phyloP scores from a whole-genome alignment of 75 land plant species.

The Isoetes taiwanensis region DNA sequence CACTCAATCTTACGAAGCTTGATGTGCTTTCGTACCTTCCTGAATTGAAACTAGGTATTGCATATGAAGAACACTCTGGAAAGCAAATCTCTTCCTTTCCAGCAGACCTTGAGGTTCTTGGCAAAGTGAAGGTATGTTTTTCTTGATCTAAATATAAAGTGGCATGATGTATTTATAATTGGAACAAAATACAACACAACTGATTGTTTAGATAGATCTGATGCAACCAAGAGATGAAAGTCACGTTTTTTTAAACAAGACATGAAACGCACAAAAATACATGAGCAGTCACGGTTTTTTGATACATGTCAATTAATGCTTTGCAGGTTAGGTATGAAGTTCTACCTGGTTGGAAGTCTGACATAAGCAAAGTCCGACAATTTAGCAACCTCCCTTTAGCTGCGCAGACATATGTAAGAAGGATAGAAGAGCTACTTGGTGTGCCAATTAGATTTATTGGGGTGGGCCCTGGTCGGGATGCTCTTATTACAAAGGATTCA shows the following conservation, averaged over 20 bases:
- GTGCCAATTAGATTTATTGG: slow-evolving; percentile 78
- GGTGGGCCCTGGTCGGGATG: slow-evolving; percentile 91
- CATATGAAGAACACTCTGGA: slow-evolving; percentile 49
- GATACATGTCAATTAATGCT: background rate
- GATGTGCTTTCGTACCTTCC: slow-evolving; percentile 77
- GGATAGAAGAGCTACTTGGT: slow-evolving; percentile 81
- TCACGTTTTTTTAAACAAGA: background rate
- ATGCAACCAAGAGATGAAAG: background rate
- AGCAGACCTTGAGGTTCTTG: slow-evolving; percentile 53
- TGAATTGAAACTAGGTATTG: slow-evolving; percentile 55
- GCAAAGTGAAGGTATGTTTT: slow-evolving; percentile 46
- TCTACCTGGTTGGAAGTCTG: slow-evolving; percentile 72
- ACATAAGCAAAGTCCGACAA: slow-evolving; percentile 55
- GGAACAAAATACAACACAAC: too few species aligned
- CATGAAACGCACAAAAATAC: background rate
- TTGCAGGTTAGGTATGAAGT: slow-evolving; percentile 76
- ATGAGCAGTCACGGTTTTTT: background rate
- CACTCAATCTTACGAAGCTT: slow-evolving; percentile 90
- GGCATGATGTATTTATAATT: background rate
- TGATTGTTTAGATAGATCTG: background rate
- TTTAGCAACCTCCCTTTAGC: slow-evolving; percentile 65
- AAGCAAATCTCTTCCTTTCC: slow-evolving; percentile 50
- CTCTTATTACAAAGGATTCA: slow-evolving; percentile 58
- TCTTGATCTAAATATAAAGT: background rate
- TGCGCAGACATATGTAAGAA: slow-evolving; percentile 59